Evolutionary conservation across 164 flowering plant genomes (phyloP).

Genomic region (Piper betle): DNA sequence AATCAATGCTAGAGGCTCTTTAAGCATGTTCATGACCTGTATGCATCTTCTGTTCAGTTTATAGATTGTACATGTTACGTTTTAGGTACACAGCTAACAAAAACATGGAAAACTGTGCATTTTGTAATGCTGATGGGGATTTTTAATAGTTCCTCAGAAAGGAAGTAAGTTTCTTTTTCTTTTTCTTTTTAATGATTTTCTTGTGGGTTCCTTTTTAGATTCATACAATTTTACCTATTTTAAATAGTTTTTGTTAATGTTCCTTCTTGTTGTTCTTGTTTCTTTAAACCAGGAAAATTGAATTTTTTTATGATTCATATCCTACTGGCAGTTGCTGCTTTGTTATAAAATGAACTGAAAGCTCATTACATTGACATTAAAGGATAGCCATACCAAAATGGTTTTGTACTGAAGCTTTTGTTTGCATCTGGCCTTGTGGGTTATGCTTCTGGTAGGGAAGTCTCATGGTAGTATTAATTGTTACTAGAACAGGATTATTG

Average conservation of each 20-base stretch:
- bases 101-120: conserved; percentile 78
- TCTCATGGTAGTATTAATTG: background rate
- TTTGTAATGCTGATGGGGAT: conserved; percentile 98
- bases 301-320: too few species aligned
- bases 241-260: too few species aligned
- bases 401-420: too few species aligned
- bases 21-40: background rate
- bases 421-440: background rate
- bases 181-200: background rate
- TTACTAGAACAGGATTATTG: conserved; percentile 48
- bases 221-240: background rate
- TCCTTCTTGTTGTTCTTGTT: too few species aligned
- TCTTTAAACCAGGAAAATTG: too few species aligned
- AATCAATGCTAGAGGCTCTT: background rate
- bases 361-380: too few species aligned
- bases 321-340: too few species aligned
- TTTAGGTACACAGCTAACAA: conserved; percentile 88
- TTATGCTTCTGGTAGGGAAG: background rate
- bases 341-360: too few species aligned
- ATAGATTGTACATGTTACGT: background rate
- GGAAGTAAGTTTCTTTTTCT: conserved; percentile 57
- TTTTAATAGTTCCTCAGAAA: conserved; percentile 84
- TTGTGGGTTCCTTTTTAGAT: background rate
- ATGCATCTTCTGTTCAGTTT: background rate
- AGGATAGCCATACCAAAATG: too few species aligned